These are phyloP conservation scores for Erysimum pusillum DNA, from an alignment of 441 rosid genomes.

Conservation along the genomic window DNA sequence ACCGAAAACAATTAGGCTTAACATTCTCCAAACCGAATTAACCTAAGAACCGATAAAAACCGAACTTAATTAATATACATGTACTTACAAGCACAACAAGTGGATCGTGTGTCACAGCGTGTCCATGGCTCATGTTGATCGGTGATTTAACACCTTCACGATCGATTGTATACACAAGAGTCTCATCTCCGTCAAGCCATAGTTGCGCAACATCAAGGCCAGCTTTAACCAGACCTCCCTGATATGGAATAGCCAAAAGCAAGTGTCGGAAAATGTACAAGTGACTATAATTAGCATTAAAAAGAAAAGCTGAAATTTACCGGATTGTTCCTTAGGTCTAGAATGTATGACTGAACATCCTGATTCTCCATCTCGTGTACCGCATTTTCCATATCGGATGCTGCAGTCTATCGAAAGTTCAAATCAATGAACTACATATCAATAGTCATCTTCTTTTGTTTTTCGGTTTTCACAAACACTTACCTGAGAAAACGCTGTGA, in stretches of 20 bases:
- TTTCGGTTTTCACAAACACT: not conserved
- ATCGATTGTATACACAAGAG: conserved; percentile 84
- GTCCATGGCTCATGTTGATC: conserved; percentile 78
- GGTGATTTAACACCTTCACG: conserved; percentile 81
- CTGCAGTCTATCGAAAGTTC: conserved; percentile 69
- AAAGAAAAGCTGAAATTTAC: conserved; percentile 46
- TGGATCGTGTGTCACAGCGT: conserved; percentile 85
- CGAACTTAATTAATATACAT: not conserved
- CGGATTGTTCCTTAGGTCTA: conserved; percentile 89
- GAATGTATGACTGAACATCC: conserved; percentile 79
- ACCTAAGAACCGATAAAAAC: not conserved
- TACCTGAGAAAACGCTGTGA: conserved; percentile 86
- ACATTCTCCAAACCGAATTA: not conserved
- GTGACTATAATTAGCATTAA: conserved; percentile 1
- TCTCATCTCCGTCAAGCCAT: conserved; percentile 94
- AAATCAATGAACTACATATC: conserved; percentile 13
- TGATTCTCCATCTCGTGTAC: conserved; percentile 81
- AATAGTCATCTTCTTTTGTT: not conserved
- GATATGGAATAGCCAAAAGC: conserved; percentile 29
- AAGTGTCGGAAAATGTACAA: conserved; percentile 13
- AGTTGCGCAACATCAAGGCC: conserved; percentile 92
- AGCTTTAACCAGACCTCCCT: conserved; percentile 95
- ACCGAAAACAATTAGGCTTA: not conserved
- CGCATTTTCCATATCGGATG: conserved; percentile 74
- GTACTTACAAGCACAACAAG: conserved; percentile 87